Evolutionary conservation across 768 basidiomycete genomes (phyloP).

Genomic region (Termitomyces sp.): DNA sequence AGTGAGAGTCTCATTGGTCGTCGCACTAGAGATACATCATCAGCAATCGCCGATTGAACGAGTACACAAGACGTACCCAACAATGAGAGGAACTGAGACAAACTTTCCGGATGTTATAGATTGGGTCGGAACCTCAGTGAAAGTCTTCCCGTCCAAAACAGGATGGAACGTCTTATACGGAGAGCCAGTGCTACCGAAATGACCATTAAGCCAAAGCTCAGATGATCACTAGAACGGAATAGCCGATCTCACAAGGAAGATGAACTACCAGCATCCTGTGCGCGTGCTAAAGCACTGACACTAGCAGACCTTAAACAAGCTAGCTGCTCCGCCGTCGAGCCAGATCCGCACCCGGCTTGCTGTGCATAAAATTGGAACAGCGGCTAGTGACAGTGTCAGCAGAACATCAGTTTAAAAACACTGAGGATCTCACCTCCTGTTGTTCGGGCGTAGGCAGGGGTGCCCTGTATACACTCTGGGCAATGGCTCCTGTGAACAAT

Average conservation of each 20-base stretch:
- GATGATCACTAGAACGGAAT: not conserved
- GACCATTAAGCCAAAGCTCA: not conserved
- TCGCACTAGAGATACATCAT: conserved; percentile 28
- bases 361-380: conserved; percentile 47
- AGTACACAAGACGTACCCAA: conserved; percentile 36
- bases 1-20: conserved; percentile 54
- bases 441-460: conserved; percentile 47
- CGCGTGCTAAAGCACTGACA: conserved; percentile 44
- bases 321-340: conserved; percentile 28
- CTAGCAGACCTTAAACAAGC: conserved; percentile 43
- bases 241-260: conserved; percentile 33
- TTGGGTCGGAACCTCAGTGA: conserved; percentile 45
- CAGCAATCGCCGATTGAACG: not conserved
- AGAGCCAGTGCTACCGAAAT: conserved; percentile 26
- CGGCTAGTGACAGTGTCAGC: conserved; percentile 24
- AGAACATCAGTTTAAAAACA: not conserved
- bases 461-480: conserved; percentile 53
- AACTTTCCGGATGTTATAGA: conserved; percentile 40
- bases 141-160: conserved; percentile 46
- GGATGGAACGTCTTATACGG: conserved; percentile 45
- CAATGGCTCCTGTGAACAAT: conserved; percentile 51
- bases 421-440: conserved; percentile 34
- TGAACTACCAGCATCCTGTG: conserved; percentile 42
- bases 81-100: conserved; percentile 47
- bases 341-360: conserved; percentile 42